phyloP scores from a whole-genome alignment of 805 yeast genomes.

The Citeromyces matritensis region DNA sequence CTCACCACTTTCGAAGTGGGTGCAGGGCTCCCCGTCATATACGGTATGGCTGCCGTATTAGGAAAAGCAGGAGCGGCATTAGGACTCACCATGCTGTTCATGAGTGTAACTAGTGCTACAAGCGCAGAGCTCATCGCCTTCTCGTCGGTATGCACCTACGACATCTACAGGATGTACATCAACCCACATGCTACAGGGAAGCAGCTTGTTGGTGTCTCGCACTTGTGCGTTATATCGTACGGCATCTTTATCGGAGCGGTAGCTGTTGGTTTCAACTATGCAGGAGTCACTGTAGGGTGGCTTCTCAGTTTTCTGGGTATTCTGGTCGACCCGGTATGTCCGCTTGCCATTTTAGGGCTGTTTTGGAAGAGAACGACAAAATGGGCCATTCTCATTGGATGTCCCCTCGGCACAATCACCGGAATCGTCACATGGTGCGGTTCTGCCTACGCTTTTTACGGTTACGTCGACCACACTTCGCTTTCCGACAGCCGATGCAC shows the following conservation, averaged over 20 bases:
- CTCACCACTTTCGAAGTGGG: slow-evolving; percentile 20
- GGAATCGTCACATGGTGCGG: slow-evolving; percentile 31
- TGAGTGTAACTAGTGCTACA: slow-evolving; percentile 26
- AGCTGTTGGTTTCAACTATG: slow-evolving; percentile 22
- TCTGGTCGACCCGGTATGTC: slow-evolving; percentile 20
- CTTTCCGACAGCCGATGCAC: too few relatives aligned
- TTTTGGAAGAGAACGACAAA: slow-evolving; percentile 18
- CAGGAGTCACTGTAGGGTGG: slow-evolving; percentile 26
- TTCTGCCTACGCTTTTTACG: slow-evolving; percentile 11
- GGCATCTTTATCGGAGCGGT: slow-evolving; percentile 24
- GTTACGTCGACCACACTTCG: slow-evolving; percentile 10
- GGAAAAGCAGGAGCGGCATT: slow-evolving; percentile 27
- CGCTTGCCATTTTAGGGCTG: slow-evolving; percentile 16
- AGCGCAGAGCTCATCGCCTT: slow-evolving; percentile 26
- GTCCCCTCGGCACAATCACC: slow-evolving; percentile 36
- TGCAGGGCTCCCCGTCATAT: slow-evolving; percentile 21
- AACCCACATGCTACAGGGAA: slow-evolving; percentile 22
- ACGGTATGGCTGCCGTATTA: slow-evolving; percentile 16
- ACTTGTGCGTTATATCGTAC: slow-evolving; percentile 19
- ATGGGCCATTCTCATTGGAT: slow-evolving; percentile 16
- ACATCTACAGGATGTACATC: slow-evolving; percentile 21
- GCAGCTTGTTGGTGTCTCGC: slow-evolving; percentile 18
- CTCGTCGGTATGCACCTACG: slow-evolving; percentile 22
- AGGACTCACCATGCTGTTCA: slow-evolving; percentile 21
- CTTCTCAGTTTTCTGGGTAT: slow-evolving; percentile 22